Conservation (phyloP, 1,284 basidiomycete species). For the Sporisorium graminicola region DNA sequence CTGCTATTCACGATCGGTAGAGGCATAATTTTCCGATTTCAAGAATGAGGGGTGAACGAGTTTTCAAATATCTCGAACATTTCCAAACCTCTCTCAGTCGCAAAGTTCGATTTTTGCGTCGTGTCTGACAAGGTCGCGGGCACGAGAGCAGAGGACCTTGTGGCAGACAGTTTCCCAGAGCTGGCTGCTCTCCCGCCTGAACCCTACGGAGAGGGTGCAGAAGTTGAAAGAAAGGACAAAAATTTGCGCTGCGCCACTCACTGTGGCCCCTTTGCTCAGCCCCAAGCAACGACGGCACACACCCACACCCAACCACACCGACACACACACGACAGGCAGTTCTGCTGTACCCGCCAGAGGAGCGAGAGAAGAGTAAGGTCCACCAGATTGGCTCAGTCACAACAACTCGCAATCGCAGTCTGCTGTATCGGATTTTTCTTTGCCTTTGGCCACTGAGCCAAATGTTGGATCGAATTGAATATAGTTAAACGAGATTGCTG, state of each 20-base stretch:
- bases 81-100: not conserved
- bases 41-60: not conserved
- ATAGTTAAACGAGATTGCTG: not conserved
- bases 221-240: not conserved
- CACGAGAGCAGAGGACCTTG: constrained; percentile 4
- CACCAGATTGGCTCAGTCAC: not conserved
- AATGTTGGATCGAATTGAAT: not conserved
- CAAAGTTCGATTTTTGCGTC: not conserved
- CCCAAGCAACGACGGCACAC: not conserved
- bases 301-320: not conserved
- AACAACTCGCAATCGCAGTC: not conserved
- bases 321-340: not conserved
- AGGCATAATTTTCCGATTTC: constrained; percentile 1
- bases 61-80: not conserved
- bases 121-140: not conserved
- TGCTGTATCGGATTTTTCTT: not conserved
- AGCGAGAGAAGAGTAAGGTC: not conserved
- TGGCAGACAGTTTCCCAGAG: not conserved
- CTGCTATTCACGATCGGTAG: not conserved
- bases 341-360: no score
- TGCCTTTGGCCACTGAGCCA: constrained; percentile 23
- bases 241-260: constrained; percentile 2
- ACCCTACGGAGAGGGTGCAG: not conserved
- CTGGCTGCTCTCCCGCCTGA: not conserved
- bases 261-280: not conserved